These are phyloP conservation scores for Diaporthe longicolla DNA, from an alignment of 2,329 filamentous ascomycete species.

Conservation along the genomic window DNA sequence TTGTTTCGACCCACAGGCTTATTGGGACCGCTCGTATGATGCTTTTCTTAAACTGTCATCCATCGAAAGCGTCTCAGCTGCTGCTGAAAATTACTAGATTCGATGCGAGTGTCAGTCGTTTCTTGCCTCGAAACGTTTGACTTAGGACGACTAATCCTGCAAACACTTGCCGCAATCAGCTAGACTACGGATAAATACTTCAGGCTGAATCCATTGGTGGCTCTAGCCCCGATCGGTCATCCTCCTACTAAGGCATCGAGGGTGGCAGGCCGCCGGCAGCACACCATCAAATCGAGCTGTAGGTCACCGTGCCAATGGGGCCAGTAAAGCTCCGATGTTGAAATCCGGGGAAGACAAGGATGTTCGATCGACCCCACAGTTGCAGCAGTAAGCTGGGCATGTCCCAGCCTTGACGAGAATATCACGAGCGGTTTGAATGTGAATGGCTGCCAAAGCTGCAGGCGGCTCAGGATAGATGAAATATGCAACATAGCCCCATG, in stretches of 20 bases:
- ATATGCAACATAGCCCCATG: not conserved
- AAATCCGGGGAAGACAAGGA: constrained; percentile 30
- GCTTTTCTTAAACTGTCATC: too few species aligned
- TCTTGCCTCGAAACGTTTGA: not conserved
- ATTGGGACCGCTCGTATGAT: not conserved
- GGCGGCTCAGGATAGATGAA: not conserved
- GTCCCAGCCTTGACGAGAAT: not conserved
- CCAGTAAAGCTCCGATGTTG: constrained; percentile 1
- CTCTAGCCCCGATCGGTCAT: not conserved
- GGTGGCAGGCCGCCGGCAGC: not conserved
- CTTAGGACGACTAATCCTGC: not conserved
- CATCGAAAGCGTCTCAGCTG: not conserved
- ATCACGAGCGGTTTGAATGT: not conserved
- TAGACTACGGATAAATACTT: constrained; percentile 21
- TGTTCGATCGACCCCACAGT: not conserved
- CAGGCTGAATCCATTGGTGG: constrained; percentile 11
- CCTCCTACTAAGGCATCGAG: not conserved
- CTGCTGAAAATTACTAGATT: not conserved
- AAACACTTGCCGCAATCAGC: not conserved
- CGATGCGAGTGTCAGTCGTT: not conserved
- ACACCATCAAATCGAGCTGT: not conserved
- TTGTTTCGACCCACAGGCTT: not conserved
- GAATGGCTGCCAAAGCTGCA: not conserved
- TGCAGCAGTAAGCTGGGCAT: not conserved
- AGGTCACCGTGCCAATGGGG: not conserved